phyloP scores from a whole-genome alignment of 352 stramenopile species.

The Globisporangium lucens region DNA sequence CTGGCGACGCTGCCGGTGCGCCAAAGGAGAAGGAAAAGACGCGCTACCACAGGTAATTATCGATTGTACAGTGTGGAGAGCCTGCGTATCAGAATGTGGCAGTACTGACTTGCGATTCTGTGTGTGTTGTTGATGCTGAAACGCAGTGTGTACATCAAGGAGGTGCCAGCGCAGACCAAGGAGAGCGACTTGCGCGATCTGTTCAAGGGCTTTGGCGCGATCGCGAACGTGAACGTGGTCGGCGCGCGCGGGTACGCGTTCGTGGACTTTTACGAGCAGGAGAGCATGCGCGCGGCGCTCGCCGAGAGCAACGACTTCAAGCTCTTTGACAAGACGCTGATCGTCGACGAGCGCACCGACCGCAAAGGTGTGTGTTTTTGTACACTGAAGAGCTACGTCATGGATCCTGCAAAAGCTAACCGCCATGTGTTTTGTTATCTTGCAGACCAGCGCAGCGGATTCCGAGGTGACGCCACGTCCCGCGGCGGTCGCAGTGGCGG shows the following conservation, averaged over 20 bases:
- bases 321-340: slow-evolving; percentile 70
- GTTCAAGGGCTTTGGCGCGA: slow-evolving; percentile 74
- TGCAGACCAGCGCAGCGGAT: slow-evolving; percentile 42
- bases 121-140: too few relatives aligned
- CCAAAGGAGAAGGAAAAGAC: slow-evolving; percentile 67
- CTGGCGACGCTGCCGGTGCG: slow-evolving; percentile 23
- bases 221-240: slow-evolving; percentile 68
- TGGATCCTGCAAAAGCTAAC: slow-evolving; percentile 17
- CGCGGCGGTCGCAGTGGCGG: slow-evolving; percentile 46
- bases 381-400: neutral
- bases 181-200: slow-evolving; percentile 74
- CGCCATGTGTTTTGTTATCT: neutral
- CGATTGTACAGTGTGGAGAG: neutral
- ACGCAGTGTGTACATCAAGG: slow-evolving; percentile 71
- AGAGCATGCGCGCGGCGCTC: slow-evolving; percentile 73
- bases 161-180: slow-evolving; percentile 71
- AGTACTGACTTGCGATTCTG: too few relatives aligned
- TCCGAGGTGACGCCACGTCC: slow-evolving; percentile 37
- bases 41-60: slow-evolving; percentile 35
- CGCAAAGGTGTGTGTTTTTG: slow-evolving; percentile 49
- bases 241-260: slow-evolving; percentile 69
- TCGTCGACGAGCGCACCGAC: slow-evolving; percentile 69
- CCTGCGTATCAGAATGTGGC: neutral
- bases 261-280: slow-evolving; percentile 77
- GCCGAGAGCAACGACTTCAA: slow-evolving; percentile 65